Conservation (phyloP, 352 stramenopile genomes). For the Phytophthora sansomeana region DNA sequence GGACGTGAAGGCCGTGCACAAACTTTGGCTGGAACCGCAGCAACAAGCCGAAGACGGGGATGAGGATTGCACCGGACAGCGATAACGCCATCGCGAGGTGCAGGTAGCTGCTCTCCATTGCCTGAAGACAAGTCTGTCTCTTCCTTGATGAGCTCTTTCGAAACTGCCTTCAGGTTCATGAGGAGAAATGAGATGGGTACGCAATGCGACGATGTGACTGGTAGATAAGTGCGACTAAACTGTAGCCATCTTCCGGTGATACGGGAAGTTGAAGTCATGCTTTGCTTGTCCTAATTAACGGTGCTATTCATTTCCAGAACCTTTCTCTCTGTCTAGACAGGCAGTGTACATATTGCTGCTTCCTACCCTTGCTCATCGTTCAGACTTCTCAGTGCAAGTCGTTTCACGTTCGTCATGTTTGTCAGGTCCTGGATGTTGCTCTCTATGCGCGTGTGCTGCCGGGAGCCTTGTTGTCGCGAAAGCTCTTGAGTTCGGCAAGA, state of each 20-base stretch:
- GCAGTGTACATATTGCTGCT: constrained; percentile 2
- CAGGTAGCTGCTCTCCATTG: constrained; percentile 49
- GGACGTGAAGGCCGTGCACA: constrained; percentile 59
- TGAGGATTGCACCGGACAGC: constrained; percentile 50
- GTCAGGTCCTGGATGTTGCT: constrained; percentile 3
- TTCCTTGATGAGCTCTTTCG: constrained; percentile 8
- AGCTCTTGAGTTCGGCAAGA: constrained; percentile 87
- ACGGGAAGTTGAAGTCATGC: background rate
- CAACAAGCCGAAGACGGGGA: constrained; percentile 68
- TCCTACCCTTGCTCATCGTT: constrained; percentile 5
- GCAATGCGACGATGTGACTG: background rate
- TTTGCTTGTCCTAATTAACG: constrained; percentile 8
- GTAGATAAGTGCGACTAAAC: background rate
- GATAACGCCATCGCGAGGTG: constrained; percentile 55
- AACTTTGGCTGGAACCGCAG: constrained; percentile 67
- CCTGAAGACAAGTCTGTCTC: constrained; percentile 10
- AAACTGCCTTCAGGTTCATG: constrained; percentile 4
- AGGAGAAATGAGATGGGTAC: constrained; percentile 14
- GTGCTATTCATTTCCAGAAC: constrained; percentile 24
- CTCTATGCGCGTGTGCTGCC: constrained; percentile 21
- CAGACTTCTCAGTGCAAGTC: background rate
- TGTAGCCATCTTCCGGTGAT: constrained; percentile 14
- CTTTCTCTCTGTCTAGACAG: background rate
- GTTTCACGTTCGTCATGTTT: background rate
- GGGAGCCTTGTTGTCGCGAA: constrained; percentile 75